Percentiles rank a stretch among this genome's conserved stretches.
Evolutionary conservation across 148 eudicot species (phyloP).

Genomic region (Rhododendron simsii): DNA sequence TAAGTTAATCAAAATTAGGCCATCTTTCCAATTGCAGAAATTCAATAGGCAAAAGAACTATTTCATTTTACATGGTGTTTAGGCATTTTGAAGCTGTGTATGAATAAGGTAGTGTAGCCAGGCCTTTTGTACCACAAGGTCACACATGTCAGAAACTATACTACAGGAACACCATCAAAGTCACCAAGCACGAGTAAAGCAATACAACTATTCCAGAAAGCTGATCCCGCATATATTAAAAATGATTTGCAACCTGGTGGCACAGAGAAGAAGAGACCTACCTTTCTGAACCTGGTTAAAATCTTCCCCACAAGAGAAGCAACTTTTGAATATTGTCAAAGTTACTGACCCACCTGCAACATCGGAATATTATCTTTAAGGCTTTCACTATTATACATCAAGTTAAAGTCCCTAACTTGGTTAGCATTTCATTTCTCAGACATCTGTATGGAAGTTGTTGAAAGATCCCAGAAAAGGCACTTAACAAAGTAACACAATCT

Average conservation of each 20-base stretch:
- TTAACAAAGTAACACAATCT: neutral
- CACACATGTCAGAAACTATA: neutral
- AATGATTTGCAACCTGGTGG: neutral
- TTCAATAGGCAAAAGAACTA: neutral
- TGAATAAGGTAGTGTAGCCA: neutral
- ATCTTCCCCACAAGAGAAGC: constrained; percentile 89
- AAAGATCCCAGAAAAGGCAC: neutral
- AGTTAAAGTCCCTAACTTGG: neutral
- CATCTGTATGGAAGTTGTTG: neutral
- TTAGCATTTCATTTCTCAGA: neutral
- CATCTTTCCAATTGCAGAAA: neutral
- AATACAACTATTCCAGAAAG: neutral
- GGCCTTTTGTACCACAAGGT: neutral
- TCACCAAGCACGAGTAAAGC: neutral
- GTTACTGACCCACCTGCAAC: constrained; percentile 60
- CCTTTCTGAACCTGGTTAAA: constrained; percentile 78
- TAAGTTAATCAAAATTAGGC: neutral
- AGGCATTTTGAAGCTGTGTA: neutral
- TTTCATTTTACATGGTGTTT: neutral
- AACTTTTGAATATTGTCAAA: constrained; percentile 48
- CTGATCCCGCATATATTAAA: neutral
- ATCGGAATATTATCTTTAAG: constrained; percentile 9
- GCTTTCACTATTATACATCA: neutral
- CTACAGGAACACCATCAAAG: neutral
- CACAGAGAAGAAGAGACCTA: constrained; percentile 21